These are phyloP conservation scores for Dendrobium officinale DNA, from an alignment of 106 monocot species.

Conservation along the genomic window DNA sequence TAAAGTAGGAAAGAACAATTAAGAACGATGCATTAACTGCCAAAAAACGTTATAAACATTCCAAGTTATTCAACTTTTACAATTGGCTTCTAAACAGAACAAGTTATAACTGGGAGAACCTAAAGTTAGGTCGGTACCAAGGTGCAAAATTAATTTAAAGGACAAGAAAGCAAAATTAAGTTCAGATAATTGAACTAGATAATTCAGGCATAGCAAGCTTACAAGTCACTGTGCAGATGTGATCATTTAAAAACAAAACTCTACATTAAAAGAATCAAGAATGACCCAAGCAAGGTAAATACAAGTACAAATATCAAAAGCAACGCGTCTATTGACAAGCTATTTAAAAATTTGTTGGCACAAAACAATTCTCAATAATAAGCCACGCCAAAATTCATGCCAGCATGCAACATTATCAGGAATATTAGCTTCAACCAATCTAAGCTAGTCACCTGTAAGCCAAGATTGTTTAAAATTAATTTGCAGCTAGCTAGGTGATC, in stretches of 20 bases:
- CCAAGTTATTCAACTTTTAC: not conserved
- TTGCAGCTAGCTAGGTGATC: not conserved
- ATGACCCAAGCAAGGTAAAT: not conserved
- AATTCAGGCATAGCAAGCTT: too few relatives aligned
- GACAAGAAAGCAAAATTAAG: too few relatives aligned
- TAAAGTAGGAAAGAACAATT: not conserved
- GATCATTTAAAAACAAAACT: not conserved
- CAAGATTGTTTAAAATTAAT: not conserved
- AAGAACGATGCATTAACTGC: not conserved
- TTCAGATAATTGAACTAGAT: too few relatives aligned
- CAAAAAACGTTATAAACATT: not conserved
- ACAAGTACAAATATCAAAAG: not conserved
- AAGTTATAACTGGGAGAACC: not conserved
- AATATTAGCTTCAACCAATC: not conserved
- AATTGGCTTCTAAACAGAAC: not conserved
- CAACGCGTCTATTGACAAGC: not conserved
- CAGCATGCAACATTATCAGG: not conserved
- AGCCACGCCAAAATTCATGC: not conserved
- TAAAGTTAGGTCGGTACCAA: too few relatives aligned
- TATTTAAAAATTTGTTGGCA: not conserved
- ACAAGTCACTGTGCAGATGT: not conserved
- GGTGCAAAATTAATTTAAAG: too few relatives aligned
- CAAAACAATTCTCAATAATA: not conserved
- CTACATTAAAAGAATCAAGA: not conserved
- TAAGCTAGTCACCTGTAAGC: not conserved